These are phyloP conservation scores for Diversispora eburnea DNA, from an alignment of 192 early-diverging fungal genomes.

Conservation along the genomic window DNA sequence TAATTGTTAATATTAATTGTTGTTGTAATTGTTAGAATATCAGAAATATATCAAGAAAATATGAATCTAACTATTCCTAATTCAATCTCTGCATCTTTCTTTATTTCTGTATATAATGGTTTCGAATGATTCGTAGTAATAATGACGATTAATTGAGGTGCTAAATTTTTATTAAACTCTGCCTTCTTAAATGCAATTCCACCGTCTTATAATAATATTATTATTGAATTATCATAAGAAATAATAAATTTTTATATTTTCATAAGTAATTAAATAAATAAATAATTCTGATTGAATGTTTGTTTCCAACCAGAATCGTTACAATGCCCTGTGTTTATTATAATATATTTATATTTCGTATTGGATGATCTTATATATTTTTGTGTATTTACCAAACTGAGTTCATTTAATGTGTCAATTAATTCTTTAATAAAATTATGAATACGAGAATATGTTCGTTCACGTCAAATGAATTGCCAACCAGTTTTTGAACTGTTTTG, in stretches of 20 bases:
- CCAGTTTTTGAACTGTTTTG: not conserved
- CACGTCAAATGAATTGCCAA: not conserved
- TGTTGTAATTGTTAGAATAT: too few relatives aligned
- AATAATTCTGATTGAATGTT: too few relatives aligned
- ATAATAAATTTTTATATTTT: too few relatives aligned
- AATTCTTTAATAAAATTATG: not conserved
- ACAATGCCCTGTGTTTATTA: too few relatives aligned
- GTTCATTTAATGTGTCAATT: not conserved
- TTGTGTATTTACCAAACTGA: not conserved
- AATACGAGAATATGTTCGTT: not conserved
- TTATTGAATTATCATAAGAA: too few relatives aligned
- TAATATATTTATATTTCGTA: too few relatives aligned
- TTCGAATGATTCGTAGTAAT: conserved; percentile 76
- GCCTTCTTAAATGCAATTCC: not conserved
- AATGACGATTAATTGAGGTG: conserved; percentile 76
- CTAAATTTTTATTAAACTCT: not conserved
- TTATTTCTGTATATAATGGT: conserved; percentile 72
- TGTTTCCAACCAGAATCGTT: too few relatives aligned
- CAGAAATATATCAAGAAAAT: too few relatives aligned
- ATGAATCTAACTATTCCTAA: conserved; percentile 56
- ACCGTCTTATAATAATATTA: too few relatives aligned
- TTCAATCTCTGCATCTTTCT: conserved; percentile 82
- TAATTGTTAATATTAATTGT: too few relatives aligned
- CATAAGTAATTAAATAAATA: too few relatives aligned
- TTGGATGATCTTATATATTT: too few relatives aligned